Percentiles rank a stretch among this genome's conserved stretches.
Evolutionary conservation across 306 rosid species (phyloP).

Genomic region (Biancaea sappan): DNA sequence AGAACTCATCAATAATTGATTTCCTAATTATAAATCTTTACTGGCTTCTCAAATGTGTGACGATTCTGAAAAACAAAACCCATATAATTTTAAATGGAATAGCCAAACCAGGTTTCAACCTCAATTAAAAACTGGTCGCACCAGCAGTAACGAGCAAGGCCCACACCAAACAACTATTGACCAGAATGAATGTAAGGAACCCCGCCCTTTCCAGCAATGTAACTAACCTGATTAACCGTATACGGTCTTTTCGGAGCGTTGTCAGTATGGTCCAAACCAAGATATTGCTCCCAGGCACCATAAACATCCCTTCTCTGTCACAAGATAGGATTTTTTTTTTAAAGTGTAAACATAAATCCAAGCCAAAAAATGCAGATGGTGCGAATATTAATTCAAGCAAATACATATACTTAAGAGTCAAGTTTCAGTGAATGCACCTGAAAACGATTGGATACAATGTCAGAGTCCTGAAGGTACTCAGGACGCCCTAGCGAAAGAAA

Average conservation of each 20-base stretch:
- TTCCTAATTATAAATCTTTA: slow-evolving; percentile 83
- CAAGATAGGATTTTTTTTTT: slow-evolving; percentile 3
- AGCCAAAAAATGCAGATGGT: background rate
- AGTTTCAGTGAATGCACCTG: slow-evolving; percentile 53
- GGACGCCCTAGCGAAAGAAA: slow-evolving; percentile 89
- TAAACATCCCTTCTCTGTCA: slow-evolving; percentile 88
- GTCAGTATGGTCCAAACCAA: slow-evolving; percentile 92
- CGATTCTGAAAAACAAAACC: slow-evolving; percentile 70
- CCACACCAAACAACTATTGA: background rate
- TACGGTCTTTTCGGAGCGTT: slow-evolving; percentile 82
- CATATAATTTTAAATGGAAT: slow-evolving; percentile 29
- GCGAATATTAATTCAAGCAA: slow-evolving; percentile 4
- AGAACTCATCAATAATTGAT: slow-evolving; percentile 29
- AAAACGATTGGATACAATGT: slow-evolving; percentile 75
- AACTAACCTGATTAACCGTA: slow-evolving; percentile 74
- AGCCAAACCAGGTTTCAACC: slow-evolving; percentile 14
- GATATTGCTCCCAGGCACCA: slow-evolving; percentile 97
- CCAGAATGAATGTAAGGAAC: slow-evolving; percentile 10
- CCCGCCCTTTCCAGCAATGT: slow-evolving; percentile 3
- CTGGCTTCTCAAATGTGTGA: slow-evolving; percentile 87
- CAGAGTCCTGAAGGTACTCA: slow-evolving; percentile 84
- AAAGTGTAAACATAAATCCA: slow-evolving; percentile 12
- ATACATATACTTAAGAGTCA: background rate
- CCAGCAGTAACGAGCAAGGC: background rate
- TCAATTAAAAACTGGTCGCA: slow-evolving; percentile 1